Evolutionary conservation across 108 stramenopile species (phyloP).

Genomic region (Nannochloropsis salina): DNA sequence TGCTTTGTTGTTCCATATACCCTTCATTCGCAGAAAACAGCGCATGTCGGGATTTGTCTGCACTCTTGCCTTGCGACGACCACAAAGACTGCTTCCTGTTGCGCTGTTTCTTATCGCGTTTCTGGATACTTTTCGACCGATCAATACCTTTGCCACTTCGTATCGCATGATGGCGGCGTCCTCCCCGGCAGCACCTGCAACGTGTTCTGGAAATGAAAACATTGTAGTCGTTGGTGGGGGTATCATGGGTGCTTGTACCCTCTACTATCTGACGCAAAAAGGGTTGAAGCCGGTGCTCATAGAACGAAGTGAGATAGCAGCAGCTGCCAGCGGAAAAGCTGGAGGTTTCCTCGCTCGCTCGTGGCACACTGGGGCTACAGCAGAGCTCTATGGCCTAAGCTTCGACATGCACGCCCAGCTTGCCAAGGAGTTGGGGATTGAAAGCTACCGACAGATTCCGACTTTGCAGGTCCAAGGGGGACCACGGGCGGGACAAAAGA

Average conservation of each 20-base stretch:
- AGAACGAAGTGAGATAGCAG: conserved; percentile 45
- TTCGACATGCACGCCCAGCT: conserved; percentile 54
- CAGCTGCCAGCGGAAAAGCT: conserved; percentile 51
- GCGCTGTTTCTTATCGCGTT: not conserved
- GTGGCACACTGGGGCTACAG: conserved; percentile 43
- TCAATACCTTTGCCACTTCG: not conserved
- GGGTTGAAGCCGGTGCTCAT: conserved; percentile 46
- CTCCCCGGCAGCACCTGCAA: not conserved
- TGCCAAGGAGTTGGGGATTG: conserved; percentile 41
- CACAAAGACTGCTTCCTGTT: not conserved
- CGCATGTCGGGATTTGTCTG: not conserved
- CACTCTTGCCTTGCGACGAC: not conserved
- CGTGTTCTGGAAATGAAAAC: not conserved
- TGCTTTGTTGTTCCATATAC: too few relatives aligned
- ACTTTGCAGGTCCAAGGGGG: conserved; percentile 41
- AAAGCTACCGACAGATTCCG: conserved; percentile 51
- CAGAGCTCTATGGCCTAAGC: conserved; percentile 42
- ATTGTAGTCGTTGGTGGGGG: conserved; percentile 10
- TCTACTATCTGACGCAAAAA: conserved; percentile 44
- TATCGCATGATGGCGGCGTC: not conserved
- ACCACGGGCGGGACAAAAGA: not conserved
- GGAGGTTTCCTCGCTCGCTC: conserved; percentile 31
- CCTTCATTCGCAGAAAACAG: not conserved
- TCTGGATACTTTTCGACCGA: not conserved
- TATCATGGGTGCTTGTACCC: conserved; percentile 42